Evolutionary conservation across 2,329 filamentous ascomycete species (phyloP).

Genomic region (Cercospora janseana): DNA sequence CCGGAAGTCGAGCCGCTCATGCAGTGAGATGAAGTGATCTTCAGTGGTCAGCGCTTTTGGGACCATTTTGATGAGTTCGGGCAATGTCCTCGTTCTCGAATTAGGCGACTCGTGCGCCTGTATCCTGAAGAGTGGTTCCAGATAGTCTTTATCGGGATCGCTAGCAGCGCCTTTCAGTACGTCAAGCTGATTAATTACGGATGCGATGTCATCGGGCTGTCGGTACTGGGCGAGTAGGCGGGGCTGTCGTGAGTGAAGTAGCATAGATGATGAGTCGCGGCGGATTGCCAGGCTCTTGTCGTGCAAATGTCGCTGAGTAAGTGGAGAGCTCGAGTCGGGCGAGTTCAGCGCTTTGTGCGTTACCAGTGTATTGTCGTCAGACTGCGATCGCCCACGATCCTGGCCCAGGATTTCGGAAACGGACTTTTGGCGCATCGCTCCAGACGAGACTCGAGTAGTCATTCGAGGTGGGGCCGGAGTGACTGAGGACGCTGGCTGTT

Average conservation of each 20-base stretch:
- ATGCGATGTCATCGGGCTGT: slow-evolving; percentile 8
- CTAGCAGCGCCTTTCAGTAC: slow-evolving; percentile 48
- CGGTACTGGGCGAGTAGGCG: slow-evolving; percentile 14
- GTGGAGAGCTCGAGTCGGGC: slow-evolving; percentile 36
- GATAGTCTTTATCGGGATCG: slow-evolving; percentile 55
- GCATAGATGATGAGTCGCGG: neutral
- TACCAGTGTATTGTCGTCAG: slow-evolving; percentile 10
- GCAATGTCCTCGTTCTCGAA: slow-evolving; percentile 51
- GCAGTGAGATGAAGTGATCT: slow-evolving; percentile 77
- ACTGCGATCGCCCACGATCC: slow-evolving; percentile 48
- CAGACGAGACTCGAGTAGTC: slow-evolving; percentile 68
- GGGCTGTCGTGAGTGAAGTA: slow-evolving; percentile 13
- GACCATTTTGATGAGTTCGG: slow-evolving; percentile 74
- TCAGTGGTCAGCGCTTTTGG: slow-evolving; percentile 87
- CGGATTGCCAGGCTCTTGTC: slow-evolving; percentile 1
- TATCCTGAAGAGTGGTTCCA: slow-evolving; percentile 60
- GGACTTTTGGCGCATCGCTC: slow-evolving; percentile 68
- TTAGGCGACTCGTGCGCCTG: slow-evolving; percentile 58
- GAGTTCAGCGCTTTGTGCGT: slow-evolving; percentile 16
- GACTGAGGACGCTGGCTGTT: slow-evolving; percentile 13
- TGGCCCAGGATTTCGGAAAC: slow-evolving; percentile 70
- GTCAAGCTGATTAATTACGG: slow-evolving; percentile 33
- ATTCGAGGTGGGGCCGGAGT: slow-evolving; percentile 47
- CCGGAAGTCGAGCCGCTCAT: slow-evolving; percentile 83
- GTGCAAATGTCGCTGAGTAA: slow-evolving; percentile 43